These are phyloP conservation scores for Euptelea pleiosperma DNA, from an alignment of 164 flowering plant species.

Conservation along the genomic window DNA sequence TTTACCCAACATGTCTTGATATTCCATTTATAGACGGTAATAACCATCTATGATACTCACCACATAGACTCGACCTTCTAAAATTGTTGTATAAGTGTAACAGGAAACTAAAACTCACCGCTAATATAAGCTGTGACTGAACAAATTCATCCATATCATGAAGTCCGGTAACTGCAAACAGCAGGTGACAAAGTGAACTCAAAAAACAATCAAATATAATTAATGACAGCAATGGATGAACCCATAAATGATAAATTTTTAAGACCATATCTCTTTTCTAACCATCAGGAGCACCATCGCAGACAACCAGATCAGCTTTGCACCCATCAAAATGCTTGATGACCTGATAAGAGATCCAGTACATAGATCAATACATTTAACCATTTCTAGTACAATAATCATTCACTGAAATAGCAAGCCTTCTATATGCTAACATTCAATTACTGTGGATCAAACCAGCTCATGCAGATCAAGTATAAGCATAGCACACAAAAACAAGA, in stretches of 20 bases:
- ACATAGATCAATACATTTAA: neutral
- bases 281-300: constrained; percentile 99
- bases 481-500: no score
- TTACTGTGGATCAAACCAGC: no score
- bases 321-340: constrained; percentile 98
- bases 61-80: neutral
- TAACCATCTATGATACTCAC: neutral
- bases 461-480: no score
- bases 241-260: neutral
- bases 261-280: constrained; percentile 16
- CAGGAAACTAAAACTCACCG: constrained; percentile 43
- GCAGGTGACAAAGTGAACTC: constrained; percentile 10
- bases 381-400: neutral
- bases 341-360: constrained; percentile 44
- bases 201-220: neutral
- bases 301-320: constrained; percentile 97
- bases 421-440: no score
- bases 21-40: no score
- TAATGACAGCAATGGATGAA: neutral
- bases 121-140: constrained; percentile 90
- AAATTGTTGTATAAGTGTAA: neutral
- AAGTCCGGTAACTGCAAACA: constrained; percentile 84
- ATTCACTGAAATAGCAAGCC: no score
- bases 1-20: no score
- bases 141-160: constrained; percentile 99